A percentile compares a stretch with the other conserved stretches of the same genome.
Evolutionary conservation across 345 rosid species (phyloP).

Genomic region (Cardamine resedifolia): DNA sequence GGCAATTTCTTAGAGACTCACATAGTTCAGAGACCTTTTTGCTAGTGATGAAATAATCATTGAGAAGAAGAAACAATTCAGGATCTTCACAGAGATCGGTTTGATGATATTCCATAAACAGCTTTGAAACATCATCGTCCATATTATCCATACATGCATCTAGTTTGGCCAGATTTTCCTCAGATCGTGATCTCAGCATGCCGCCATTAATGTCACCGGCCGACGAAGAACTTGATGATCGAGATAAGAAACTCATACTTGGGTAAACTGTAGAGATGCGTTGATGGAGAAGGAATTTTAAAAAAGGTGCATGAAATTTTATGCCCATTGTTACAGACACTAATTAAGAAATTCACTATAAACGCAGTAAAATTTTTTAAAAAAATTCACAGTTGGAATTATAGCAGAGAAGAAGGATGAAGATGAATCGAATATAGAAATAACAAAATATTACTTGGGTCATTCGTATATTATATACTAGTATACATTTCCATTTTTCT

Average conservation of each 20-base stretch:
- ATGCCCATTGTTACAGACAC: neutral
- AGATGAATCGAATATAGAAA: neutral
- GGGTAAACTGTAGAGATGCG: neutral
- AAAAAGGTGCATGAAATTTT: neutral
- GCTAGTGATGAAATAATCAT: constrained; percentile 10
- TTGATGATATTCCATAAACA: constrained; percentile 9
- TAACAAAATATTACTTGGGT: neutral
- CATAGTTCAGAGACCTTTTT: constrained; percentile 7
- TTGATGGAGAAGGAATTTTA: neutral
- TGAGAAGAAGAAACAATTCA: neutral
- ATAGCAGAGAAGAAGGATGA: neutral
- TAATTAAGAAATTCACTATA: neutral
- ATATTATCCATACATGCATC: constrained; percentile 18
- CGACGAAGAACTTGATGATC: neutral
- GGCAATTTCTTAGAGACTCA: constrained; percentile 13
- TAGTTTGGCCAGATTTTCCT: neutral
- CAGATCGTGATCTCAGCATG: neutral
- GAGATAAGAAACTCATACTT: neutral
- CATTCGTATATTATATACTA: neutral
- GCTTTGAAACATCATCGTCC: constrained; percentile 18
- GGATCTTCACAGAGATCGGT: neutral
- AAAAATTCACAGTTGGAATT: neutral
- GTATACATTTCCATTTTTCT: neutral
- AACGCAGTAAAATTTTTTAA: neutral
- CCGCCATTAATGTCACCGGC: neutral